Conservation (phyloP, 108 stramenopile genomes). For the Tribonema minus region DNA sequence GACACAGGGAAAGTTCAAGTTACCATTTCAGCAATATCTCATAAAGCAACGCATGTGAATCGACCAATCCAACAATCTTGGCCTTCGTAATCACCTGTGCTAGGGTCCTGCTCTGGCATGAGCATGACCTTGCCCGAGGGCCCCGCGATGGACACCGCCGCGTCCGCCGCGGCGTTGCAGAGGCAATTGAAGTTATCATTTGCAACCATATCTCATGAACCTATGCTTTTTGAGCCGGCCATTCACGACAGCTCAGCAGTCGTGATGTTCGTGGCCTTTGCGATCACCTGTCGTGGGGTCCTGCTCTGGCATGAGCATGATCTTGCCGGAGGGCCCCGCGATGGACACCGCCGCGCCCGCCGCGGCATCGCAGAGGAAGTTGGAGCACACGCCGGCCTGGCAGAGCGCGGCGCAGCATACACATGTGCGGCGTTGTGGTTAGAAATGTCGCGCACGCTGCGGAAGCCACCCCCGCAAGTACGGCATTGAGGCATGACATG, state of each 20-base stretch:
- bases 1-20: too few species aligned
- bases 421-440: too few species aligned
- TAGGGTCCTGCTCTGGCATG: constrained; percentile 75
- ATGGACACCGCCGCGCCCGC: constrained; percentile 61
- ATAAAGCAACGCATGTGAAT: too few species aligned
- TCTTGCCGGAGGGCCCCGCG: constrained; percentile 92
- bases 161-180: constrained; percentile 80
- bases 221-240: too few species aligned
- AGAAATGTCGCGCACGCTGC: too few species aligned
- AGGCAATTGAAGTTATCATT: constrained; percentile 96
- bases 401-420: too few species aligned
- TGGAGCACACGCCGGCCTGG: constrained; percentile 82
- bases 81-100: not conserved
- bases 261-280: not conserved
- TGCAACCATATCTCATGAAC: too few species aligned
- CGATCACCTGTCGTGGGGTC: constrained; percentile 37
- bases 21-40: too few species aligned
- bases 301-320: constrained; percentile 95
- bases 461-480: too few species aligned
- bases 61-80: too few species aligned
- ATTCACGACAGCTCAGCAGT: too few species aligned
- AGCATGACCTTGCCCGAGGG: constrained; percentile 97
- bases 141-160: constrained; percentile 62
- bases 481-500: too few species aligned
- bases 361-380: constrained; percentile 85